Percentiles rank a stretch among this genome's conserved stretches.
phyloP scores from a whole-genome alignment of 805 yeast genomes.

The Kodamaea laetipori region DNA sequence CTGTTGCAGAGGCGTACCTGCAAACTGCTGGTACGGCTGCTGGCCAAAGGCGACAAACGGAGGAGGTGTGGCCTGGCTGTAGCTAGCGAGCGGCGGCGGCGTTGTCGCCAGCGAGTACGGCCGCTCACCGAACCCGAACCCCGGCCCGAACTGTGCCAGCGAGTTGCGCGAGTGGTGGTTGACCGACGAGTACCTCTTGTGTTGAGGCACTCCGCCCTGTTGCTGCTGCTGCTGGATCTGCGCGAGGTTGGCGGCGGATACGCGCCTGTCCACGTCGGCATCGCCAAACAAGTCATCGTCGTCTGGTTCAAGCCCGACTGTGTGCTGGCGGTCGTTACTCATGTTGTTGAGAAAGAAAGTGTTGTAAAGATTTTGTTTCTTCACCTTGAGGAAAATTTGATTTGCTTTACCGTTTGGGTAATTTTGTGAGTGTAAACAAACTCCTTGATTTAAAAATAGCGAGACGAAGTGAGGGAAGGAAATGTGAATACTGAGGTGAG shows the following conservation, averaged over 20 bases:
- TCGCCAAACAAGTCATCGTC: constrained; percentile 10
- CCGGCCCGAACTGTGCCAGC: constrained; percentile 7
- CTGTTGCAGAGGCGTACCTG: constrained; percentile 6
- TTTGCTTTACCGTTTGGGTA: constrained; percentile 4
- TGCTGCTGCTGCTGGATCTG: neutral
- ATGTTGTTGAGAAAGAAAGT: constrained; percentile 5
- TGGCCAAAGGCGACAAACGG: constrained; percentile 10
- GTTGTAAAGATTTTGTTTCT: neutral
- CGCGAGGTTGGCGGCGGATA: neutral
- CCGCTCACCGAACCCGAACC: constrained; percentile 4
- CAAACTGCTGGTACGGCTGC: constrained; percentile 6
- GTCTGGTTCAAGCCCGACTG: constrained; percentile 5
- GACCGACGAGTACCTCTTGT: constrained; percentile 10
- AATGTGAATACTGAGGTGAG: too few relatives aligned
- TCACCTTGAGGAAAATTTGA: constrained; percentile 1
- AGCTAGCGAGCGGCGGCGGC: constrained; percentile 7
- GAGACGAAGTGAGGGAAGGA: constrained; percentile 2
- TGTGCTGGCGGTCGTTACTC: constrained; percentile 6
- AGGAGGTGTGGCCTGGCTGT: constrained; percentile 12
- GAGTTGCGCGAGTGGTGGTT: constrained; percentile 13
- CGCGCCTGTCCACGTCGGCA: constrained; percentile 6
- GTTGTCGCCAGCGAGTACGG: constrained; percentile 8
- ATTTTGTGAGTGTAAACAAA: neutral
- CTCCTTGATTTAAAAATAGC: constrained; percentile 6
- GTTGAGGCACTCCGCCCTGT: constrained; percentile 8